These are phyloP conservation scores for Cryptosporidium xiaoi DNA, from an alignment of 169 alveolate species.

Conservation along the genomic window DNA sequence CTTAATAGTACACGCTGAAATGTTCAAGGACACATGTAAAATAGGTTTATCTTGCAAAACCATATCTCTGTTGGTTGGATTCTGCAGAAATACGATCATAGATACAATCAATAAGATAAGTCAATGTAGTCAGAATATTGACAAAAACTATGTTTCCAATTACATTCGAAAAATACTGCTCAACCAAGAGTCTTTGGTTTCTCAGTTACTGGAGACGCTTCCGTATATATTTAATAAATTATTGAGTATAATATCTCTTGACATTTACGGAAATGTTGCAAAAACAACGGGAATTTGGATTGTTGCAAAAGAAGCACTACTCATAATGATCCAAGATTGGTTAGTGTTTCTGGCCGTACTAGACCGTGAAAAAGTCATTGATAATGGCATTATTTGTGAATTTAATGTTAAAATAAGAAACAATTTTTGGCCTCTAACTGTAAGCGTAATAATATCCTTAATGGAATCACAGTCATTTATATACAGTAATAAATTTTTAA, in stretches of 20 bases:
- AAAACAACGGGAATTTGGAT: constrained; percentile 35
- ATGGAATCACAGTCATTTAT: not conserved
- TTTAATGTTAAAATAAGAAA: not conserved
- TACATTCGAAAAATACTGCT: not conserved
- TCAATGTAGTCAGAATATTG: not conserved
- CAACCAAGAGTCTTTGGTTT: not conserved
- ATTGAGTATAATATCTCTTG: not conserved
- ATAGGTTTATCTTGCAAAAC: constrained; percentile 46
- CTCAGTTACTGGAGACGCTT: constrained; percentile 6
- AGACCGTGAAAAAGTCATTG: not conserved
- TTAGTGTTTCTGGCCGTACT: constrained; percentile 2
- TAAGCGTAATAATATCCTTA: not conserved
- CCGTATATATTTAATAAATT: constrained; percentile 47
- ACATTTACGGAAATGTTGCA: not conserved
- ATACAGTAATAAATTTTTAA: not conserved
- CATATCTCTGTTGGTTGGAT: constrained; percentile 43
- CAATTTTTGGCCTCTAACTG: constrained; percentile 40
- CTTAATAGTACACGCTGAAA: not conserved
- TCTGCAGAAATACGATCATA: constrained; percentile 29
- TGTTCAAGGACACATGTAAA: constrained; percentile 32
- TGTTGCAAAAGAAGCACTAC: constrained; percentile 41
- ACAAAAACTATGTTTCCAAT: not conserved
- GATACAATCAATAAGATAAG: not conserved
- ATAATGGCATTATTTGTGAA: not conserved
- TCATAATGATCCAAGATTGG: constrained; percentile 63